phyloP scores from a whole-genome alignment of 2,329 filamentous ascomycete species.

The Penicillium decumbens region DNA sequence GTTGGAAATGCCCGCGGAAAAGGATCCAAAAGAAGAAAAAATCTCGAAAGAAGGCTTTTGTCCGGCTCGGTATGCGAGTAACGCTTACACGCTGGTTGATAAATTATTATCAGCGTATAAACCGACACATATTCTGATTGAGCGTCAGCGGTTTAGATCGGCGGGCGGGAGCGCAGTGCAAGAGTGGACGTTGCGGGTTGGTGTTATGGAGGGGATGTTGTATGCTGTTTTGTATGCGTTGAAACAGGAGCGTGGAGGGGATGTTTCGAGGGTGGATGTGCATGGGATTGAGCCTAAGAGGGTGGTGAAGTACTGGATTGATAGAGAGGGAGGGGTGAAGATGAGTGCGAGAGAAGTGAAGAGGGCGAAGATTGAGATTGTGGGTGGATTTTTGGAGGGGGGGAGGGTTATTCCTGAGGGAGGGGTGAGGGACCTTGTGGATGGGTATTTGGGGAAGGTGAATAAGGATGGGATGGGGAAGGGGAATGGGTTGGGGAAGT shows the following conservation, averaged over 20 bases:
- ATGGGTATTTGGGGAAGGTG: conserved; percentile 31
- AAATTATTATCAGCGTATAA: conserved; percentile 47
- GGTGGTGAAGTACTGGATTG: conserved; percentile 54
- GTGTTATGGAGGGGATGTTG: conserved; percentile 76
- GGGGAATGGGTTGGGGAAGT: conserved; percentile 47
- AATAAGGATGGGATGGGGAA: conserved; percentile 17
- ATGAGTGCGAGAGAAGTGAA: conserved; percentile 34
- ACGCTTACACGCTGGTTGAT: conserved; percentile 54
- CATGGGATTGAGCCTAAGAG: conserved; percentile 51
- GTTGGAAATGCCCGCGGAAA: too few relatives aligned
- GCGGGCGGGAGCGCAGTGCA: conserved; percentile 61
- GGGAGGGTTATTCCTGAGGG: not conserved
- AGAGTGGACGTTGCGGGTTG: conserved; percentile 80
- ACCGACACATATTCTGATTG: conserved; percentile 68
- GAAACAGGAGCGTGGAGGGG: conserved; percentile 36
- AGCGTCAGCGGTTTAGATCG: conserved; percentile 61
- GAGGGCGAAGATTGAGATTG: conserved; percentile 59
- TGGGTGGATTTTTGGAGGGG: conserved; percentile 42
- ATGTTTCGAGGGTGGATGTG: conserved; percentile 35
- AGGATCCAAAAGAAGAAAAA: not conserved
- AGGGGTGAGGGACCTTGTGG: conserved; percentile 19
- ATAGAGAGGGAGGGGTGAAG: conserved; percentile 20
- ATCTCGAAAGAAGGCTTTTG: conserved; percentile 41
- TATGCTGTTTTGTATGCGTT: conserved; percentile 64
- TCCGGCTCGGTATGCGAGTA: conserved; percentile 50